Percentiles rank a stretch among this genome's conserved stretches.
phyloP scores from a whole-genome alignment of 495 filamentous ascomycete genomes.

The Lepraria neglecta region DNA sequence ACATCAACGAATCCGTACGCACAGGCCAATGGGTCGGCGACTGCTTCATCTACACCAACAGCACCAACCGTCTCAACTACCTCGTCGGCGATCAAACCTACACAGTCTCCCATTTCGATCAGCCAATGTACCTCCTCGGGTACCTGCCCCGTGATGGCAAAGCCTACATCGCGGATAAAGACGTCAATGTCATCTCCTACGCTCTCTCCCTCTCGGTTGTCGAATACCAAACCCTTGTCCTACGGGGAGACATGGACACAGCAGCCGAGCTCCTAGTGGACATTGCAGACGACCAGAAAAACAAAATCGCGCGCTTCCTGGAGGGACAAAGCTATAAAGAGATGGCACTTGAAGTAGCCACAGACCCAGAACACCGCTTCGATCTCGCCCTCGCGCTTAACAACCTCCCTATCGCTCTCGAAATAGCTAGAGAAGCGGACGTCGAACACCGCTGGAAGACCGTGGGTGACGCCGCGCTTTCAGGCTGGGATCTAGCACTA shows the following conservation, averaged over 20 bases:
- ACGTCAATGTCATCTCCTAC: slow-evolving; percentile 85
- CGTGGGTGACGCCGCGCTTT: slow-evolving; percentile 83
- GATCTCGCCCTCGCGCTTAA: slow-evolving; percentile 81
- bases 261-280: slow-evolving; percentile 76
- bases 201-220: slow-evolving; percentile 88
- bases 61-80: slow-evolving; percentile 94
- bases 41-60: slow-evolving; percentile 97
- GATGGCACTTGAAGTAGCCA: slow-evolving; percentile 89
- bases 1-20: slow-evolving; percentile 86
- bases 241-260: slow-evolving; percentile 90
- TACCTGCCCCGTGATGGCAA: slow-evolving; percentile 91
- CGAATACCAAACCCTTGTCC: slow-evolving; percentile 93
- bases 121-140: slow-evolving; percentile 88
- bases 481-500: slow-evolving; percentile 77
- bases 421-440: slow-evolving; percentile 75
- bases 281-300: slow-evolving; percentile 84
- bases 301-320: slow-evolving; percentile 95
- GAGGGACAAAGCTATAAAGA: slow-evolving; percentile 97
- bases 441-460: slow-evolving; percentile 97
- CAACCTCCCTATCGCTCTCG: slow-evolving; percentile 74
- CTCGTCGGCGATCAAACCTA: slow-evolving; percentile 97
- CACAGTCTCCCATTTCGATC: slow-evolving; percentile 96
- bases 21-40: slow-evolving; percentile 99
- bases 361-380: slow-evolving; percentile 93
- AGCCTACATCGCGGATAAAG: slow-evolving; percentile 92